Conservation (phyloP, 2,329 filamentous ascomycete species). For the Colletotrichum paranaense region DNA sequence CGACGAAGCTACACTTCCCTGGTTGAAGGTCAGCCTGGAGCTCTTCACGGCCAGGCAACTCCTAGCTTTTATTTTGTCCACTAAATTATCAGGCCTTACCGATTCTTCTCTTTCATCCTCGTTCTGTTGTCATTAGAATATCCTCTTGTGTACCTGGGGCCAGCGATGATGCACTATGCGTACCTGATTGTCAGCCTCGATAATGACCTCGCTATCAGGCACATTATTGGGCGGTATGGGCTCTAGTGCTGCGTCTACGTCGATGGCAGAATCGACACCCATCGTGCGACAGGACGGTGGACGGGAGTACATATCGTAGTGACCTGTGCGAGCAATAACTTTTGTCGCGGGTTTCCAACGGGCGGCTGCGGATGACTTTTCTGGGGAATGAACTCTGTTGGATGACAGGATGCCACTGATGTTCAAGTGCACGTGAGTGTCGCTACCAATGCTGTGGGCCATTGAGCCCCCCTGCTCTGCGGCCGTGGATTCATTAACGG, state of each 20-base stretch:
- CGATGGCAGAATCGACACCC: not conserved
- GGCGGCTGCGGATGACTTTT: not conserved
- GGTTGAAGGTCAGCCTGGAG: not conserved
- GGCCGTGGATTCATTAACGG: not conserved
- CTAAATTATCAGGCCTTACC: not conserved
- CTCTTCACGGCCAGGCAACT: not conserved
- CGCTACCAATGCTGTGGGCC: not conserved
- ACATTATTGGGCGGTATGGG: not conserved
- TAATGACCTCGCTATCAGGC: not conserved
- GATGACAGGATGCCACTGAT: not conserved
- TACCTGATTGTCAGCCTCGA: not conserved
- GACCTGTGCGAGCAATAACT: not conserved
- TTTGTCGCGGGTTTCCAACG: not conserved
- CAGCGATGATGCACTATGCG: not conserved
- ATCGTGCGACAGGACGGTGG: not conserved
- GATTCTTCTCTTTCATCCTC: not conserved
- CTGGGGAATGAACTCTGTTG: not conserved
- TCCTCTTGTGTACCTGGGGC: not conserved
- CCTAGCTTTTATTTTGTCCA: not conserved
- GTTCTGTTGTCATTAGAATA: not conserved
- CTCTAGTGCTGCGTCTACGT: not conserved
- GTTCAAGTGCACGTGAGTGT: not conserved
- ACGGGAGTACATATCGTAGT: not conserved
- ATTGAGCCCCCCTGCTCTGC: not conserved
- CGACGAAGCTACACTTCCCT: not conserved